A percentile compares a stretch with the other conserved stretches of the same genome.
Conservation (phyloP, 2,329 filamentous ascomycete genomes). For the Raffaelea albimanens region DNA sequence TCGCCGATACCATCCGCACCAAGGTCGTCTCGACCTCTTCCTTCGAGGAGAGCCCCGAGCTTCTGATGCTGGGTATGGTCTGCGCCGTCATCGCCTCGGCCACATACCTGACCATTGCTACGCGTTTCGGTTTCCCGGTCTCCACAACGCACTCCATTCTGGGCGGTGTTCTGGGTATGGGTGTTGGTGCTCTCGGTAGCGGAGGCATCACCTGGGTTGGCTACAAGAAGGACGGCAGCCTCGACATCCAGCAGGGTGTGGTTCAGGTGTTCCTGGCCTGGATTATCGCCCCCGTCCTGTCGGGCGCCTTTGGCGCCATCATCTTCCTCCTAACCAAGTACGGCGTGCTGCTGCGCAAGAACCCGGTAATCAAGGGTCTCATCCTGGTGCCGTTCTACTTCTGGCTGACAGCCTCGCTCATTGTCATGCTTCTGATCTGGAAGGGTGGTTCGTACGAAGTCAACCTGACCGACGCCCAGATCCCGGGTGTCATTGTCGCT, state of each 20-base stretch:
- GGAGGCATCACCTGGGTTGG: constrained; percentile 45
- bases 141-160: constrained; percentile 54
- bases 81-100: constrained; percentile 45
- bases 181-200: constrained; percentile 43
- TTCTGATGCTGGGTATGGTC: constrained; percentile 50
- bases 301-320: constrained; percentile 41
- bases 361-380: constrained; percentile 44
- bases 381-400: constrained; percentile 47
- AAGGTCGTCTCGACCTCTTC: constrained; percentile 41
- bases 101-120: constrained; percentile 47
- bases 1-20: constrained; percentile 52
- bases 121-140: constrained; percentile 44
- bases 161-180: constrained; percentile 50
- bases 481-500: constrained; percentile 45
- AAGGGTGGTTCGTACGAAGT: constrained; percentile 37
- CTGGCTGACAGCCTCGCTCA: constrained; percentile 41
- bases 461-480: constrained; percentile 35
- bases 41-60: constrained; percentile 36
- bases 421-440: constrained; percentile 53
- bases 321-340: constrained; percentile 50
- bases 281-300: constrained; percentile 48
- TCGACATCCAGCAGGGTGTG: constrained; percentile 36
- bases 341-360: constrained; percentile 40
- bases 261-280: constrained; percentile 52
- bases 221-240: constrained; percentile 23